A percentile compares a stretch with the other conserved stretches of the same genome.
Conservation (phyloP, 768 basidiomycete genomes). For the Kwoniella pini region DNA sequence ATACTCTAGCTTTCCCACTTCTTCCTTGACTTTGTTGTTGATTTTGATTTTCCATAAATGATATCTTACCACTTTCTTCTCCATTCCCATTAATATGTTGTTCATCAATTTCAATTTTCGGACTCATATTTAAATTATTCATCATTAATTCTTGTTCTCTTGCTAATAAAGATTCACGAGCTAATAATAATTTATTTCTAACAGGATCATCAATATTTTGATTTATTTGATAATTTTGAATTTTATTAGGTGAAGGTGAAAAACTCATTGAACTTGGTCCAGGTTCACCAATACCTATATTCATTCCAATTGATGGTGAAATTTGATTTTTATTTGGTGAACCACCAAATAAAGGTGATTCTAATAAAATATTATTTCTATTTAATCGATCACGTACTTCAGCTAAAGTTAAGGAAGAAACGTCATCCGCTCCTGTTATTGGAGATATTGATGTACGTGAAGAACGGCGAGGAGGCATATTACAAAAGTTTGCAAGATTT, state of each 20-base stretch:
- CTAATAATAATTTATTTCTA: constrained; percentile 26
- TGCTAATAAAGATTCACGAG: constrained; percentile 24
- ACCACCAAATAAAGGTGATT: constrained; percentile 10
- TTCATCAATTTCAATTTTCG: background rate
- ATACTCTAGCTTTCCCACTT: constrained; percentile 34
- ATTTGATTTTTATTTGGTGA: background rate
- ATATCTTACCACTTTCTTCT: background rate
- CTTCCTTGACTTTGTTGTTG: background rate
- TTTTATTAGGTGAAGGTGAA: too few species aligned
- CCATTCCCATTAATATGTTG: background rate
- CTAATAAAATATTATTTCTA: constrained; percentile 32
- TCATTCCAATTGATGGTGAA: background rate
- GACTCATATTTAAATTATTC: background rate
- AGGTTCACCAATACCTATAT: constrained; percentile 2
- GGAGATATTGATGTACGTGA: constrained; percentile 11
- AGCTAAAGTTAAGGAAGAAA: constrained; percentile 26
- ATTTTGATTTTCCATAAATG: background rate
- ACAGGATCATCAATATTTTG: too few species aligned
- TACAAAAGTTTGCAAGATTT: background rate
- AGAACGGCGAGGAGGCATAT: constrained; percentile 16
- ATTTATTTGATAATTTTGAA: too few species aligned
- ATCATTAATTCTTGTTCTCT: constrained; percentile 39
- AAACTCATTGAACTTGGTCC: background rate
- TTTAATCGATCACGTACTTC: constrained; percentile 37
- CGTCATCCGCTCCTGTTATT: constrained; percentile 27